phyloP scores from a whole-genome alignment of 73 alveolate genomes.

The Effrenium voratum region DNA sequence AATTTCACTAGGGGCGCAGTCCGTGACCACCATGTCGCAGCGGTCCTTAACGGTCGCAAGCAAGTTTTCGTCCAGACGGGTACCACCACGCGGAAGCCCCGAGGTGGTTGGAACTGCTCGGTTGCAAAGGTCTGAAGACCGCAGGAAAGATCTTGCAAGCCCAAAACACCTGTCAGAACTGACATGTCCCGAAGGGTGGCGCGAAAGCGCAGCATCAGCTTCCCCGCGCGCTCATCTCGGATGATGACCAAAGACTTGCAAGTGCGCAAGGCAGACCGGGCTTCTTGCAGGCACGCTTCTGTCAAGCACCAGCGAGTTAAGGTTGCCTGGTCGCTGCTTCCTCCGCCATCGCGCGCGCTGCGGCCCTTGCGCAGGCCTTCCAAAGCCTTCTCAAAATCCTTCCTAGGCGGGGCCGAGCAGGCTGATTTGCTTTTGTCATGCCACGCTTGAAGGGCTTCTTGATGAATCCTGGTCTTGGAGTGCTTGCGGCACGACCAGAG shows the following conservation, averaged over 20 bases:
- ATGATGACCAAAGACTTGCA: not conserved
- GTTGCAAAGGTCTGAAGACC: not conserved
- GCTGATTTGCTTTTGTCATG: too few species aligned
- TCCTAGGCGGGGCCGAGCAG: not conserved
- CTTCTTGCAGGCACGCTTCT: not conserved
- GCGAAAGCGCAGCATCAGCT: conserved; percentile 14
- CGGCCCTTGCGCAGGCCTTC: not conserved
- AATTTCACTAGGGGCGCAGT: not conserved
- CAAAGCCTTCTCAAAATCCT: not conserved
- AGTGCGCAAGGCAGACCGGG: not conserved
- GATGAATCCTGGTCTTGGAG: too few species aligned
- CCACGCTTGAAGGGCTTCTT: too few species aligned
- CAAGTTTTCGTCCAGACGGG: not conserved
- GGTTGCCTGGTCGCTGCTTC: not conserved
- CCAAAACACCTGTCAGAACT: not conserved
- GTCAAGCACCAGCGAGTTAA: not conserved
- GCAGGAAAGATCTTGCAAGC: not conserved
- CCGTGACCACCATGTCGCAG: conserved; percentile 30
- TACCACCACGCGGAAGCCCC: conserved; percentile 16
- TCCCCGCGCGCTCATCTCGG: conserved; percentile 36
- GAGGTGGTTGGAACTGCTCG: not conserved
- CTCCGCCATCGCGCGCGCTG: not conserved
- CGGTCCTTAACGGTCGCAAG: not conserved
- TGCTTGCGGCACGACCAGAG: too few species aligned
- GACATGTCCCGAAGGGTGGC: not conserved